Percentiles rank a stretch among this genome's conserved stretches.
These are phyloP conservation scores for Dothistroma septosporum DNA, from an alignment of 2,329 filamentous ascomycete species.

Conservation along the genomic window DNA sequence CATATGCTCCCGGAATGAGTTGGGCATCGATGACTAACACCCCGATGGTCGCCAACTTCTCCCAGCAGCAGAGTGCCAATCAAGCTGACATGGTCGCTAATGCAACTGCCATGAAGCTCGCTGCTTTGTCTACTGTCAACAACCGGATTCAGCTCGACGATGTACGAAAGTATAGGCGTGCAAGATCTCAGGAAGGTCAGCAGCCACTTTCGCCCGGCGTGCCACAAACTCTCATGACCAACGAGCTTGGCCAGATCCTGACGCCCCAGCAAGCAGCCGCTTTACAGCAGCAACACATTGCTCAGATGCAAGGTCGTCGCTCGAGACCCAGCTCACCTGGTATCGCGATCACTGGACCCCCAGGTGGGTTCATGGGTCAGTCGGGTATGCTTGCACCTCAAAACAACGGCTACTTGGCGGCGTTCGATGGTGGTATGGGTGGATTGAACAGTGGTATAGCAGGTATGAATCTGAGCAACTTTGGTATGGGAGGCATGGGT, in stretches of 20 bases:
- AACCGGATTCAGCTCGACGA: constrained; percentile 96
- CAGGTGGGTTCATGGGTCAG: constrained; percentile 52
- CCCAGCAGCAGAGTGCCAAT: constrained; percentile 50
- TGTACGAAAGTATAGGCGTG: constrained; percentile 89
- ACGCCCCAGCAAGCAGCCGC: constrained; percentile 54
- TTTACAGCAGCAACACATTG: constrained; percentile 69
- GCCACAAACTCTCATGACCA: constrained; percentile 74
- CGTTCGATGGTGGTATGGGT: constrained; percentile 63
- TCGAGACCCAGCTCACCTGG: constrained; percentile 89
- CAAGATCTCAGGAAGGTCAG: constrained; percentile 62
- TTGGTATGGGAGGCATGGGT: constrained; percentile 13
- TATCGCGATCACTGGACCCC: constrained; percentile 67
- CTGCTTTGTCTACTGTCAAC: constrained; percentile 93
- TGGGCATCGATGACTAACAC: constrained; percentile 99
- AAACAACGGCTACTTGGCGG: constrained; percentile 88
- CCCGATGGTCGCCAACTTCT: constrained; percentile 87
- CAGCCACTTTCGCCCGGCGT: constrained; percentile 61
- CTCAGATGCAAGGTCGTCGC: constrained; percentile 72
- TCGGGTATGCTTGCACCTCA: constrained; percentile 76
- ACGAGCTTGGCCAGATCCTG: constrained; percentile 84
- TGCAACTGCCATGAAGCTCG: constrained; percentile 97
- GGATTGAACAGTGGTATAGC: constrained; percentile 65
- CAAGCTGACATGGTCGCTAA: constrained; percentile 99
- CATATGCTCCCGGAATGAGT: constrained; percentile 77
- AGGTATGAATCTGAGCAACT: constrained; percentile 56